Base-by-base conservation (phyloP, 768 basidiomycete species). In the Suillus subalutaceus region DNA sequence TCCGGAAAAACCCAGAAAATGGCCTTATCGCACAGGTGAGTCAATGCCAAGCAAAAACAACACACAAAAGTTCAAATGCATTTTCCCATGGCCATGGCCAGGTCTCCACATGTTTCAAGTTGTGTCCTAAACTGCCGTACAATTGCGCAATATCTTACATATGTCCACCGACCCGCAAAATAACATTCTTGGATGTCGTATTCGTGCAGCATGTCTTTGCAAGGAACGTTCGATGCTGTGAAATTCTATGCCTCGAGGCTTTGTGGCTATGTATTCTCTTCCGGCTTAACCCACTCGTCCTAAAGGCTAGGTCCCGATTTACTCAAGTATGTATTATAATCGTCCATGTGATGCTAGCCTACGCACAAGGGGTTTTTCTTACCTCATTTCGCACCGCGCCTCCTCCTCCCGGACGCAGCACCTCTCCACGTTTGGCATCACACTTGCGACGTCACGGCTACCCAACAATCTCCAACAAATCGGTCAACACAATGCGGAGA, bases 161-260 rank as follows among this genome's bases (percentile, higher is more conserved):
- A 2, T 26, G 26, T 93, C 93, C 8, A 89, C 89, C 58, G 95
- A 97, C 78, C 82, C 97, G 35, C 88, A 93, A 71, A 71, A 95
- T 96, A 0, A 85, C 96, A 26, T 97, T 98, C 81, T 98, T 96
- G 10, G 94, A 96, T 77, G 87, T 97, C 69, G 96, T 94, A 1
- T 97, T 97, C 40, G 92, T 99, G 18, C 87, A 94, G 91, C 23
- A 96, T 23, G 96, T 94, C 0, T 99, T 98, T 73, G 90, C 26
- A 26, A 52, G 53, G 53, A 32, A 55, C 30, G 26, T 8, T 30
- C 1, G 26, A 16, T 23, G 50, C 50, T 52, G 50, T 30, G 52
- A 52, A 52, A 55, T 32, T 4, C 16, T 0, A 18, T 4, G 30
- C 53, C 53, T 55, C 30, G 18, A 55, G 53, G 53, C 30, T 1